Evolutionary conservation across 371 early-diverging fungal genomes (phyloP), one percentile per base, ranked within the genome.

Genomic region (Actinomortierella wolfii): DNA sequence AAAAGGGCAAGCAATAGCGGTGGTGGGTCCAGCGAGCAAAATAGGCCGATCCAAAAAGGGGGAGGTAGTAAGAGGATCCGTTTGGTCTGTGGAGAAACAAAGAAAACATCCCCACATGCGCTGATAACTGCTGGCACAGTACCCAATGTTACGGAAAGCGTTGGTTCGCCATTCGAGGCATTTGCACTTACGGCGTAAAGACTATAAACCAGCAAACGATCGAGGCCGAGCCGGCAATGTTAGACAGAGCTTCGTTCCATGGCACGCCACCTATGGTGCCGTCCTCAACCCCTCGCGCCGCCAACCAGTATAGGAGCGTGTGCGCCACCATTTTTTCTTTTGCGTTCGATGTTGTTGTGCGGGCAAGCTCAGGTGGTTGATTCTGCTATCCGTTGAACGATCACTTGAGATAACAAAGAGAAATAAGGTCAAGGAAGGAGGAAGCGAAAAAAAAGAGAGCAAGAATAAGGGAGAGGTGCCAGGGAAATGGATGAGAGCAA

Each of bases 161-260:
- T 46, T 20, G 26, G 47, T 18, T n/a, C 2, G 42, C 29, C 34
- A 14, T 17, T 7, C 20, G 40, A 7, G 48, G 11, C 17, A 55
- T 49, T 41, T 20, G 13, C 51, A 82, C 84, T 81, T 83, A 88
- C 89, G 89, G 89, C 53, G 86, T 84, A 71, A 86, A 84, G 39
- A 88, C 89, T 7, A 86, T 79, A 56, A 88, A 78, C 89, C 89
- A 88, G 61, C 86, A 88, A 34, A 60, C 73, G 40, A 87, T 84
- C 47, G 85, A 85, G 26, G 78, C 47, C 44, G 80, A 83, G 7
- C 87, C 87, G 55, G 67, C 61, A 18, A 77, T 20, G 56, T 64
- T 70, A 54, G 71, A 70, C 25, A 70, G 65, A 44, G 56, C 18
- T 8, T 39, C 28, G 40, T 52, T 52, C 40, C n/a, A 26, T 7